Evolutionary conservation across 2,329 filamentous ascomycete species (phyloP).

Genomic region (Pseudogymnoascus sp.): DNA sequence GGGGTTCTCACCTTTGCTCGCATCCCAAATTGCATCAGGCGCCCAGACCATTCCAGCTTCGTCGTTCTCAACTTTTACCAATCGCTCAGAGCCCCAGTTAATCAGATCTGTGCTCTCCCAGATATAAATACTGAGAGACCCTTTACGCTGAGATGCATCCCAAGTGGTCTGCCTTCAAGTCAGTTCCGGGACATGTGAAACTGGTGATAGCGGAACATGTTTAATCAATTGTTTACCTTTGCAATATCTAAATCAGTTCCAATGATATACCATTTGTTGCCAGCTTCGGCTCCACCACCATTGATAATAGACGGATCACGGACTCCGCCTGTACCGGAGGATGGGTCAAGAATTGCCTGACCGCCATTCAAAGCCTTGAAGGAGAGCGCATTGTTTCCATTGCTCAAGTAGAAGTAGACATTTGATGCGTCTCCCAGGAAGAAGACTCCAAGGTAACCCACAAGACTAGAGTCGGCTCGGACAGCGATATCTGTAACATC

Average conservation of each 20-base stretch:
- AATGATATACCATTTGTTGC: constrained; percentile 47
- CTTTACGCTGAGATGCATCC: constrained; percentile 43
- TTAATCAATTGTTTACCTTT: constrained; percentile 25
- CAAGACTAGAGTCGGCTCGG: constrained; percentile 30
- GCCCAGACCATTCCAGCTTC: constrained; percentile 53
- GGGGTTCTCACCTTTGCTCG: constrained; percentile 28
- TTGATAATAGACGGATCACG: constrained; percentile 43
- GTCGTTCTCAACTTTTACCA: constrained; percentile 43
- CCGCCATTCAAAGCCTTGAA: constrained; percentile 43
- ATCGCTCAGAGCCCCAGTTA: constrained; percentile 40
- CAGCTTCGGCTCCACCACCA: constrained; percentile 38
- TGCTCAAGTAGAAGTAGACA: constrained; percentile 46
- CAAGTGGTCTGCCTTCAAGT: constrained; percentile 36
- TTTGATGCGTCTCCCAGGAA: constrained; percentile 46
- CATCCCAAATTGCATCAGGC: constrained; percentile 47
- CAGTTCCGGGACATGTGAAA: background rate
- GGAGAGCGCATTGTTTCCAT: constrained; percentile 42
- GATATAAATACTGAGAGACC: constrained; percentile 44
- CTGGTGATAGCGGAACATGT: background rate
- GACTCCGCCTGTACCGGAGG: constrained; percentile 43
- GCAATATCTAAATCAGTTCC: constrained; percentile 47
- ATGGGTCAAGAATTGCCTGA: constrained; percentile 40
- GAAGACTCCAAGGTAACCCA: constrained; percentile 46
- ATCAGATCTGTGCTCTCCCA: constrained; percentile 47
- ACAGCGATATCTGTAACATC: constrained; percentile 2